phyloP scores from a whole-genome alignment of 228 moss, liverwort and hornwort genomes.

The Sphagnum fallax region DNA sequence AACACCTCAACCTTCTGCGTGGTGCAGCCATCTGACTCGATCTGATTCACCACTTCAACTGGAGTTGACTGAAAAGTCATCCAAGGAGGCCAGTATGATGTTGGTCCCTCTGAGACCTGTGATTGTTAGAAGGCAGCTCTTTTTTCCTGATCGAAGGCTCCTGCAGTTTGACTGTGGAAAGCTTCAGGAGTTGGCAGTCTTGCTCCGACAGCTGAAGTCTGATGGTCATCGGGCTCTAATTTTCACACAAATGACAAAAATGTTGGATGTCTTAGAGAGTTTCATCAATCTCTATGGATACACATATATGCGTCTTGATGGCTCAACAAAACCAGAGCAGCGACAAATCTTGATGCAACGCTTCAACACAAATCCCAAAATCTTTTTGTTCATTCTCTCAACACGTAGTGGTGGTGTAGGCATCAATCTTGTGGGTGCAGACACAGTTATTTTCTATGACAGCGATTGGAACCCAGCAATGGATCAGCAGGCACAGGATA shows the following conservation, averaged over 20 bases:
- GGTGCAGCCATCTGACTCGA: slow-evolving; percentile 63
- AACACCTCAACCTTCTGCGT: slow-evolving; percentile 66
- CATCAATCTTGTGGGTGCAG: slow-evolving; percentile 91
- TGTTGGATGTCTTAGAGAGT: slow-evolving; percentile 89
- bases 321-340: slow-evolving; percentile 95
- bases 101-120: slow-evolving; percentile 78
- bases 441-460: slow-evolving; percentile 98
- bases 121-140: slow-evolving; percentile 81
- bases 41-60: slow-evolving; percentile 16
- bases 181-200: slow-evolving; percentile 71
- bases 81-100: slow-evolving; percentile 43
- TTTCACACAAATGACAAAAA: slow-evolving; percentile 98
- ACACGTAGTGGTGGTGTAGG: slow-evolving; percentile 97
- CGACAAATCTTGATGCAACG: slow-evolving; percentile 97
- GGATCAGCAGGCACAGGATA: slow-evolving; percentile 95
- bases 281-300: slow-evolving; percentile 98
- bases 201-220: slow-evolving; percentile 75
- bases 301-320: slow-evolving; percentile 95
- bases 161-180: slow-evolving; percentile 98
- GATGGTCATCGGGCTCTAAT: slow-evolving; percentile 94
- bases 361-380: slow-evolving; percentile 93
- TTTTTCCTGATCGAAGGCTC: slow-evolving; percentile 90
- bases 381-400: slow-evolving; percentile 91
- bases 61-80: slow-evolving; percentile 16
- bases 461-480: slow-evolving; percentile 99